A percentile compares a stretch with the other conserved stretches of the same genome.
phyloP scores from a whole-genome alignment of 225 moss, liverwort and hornwort species.

The Pseudisothecium myosuroides region DNA sequence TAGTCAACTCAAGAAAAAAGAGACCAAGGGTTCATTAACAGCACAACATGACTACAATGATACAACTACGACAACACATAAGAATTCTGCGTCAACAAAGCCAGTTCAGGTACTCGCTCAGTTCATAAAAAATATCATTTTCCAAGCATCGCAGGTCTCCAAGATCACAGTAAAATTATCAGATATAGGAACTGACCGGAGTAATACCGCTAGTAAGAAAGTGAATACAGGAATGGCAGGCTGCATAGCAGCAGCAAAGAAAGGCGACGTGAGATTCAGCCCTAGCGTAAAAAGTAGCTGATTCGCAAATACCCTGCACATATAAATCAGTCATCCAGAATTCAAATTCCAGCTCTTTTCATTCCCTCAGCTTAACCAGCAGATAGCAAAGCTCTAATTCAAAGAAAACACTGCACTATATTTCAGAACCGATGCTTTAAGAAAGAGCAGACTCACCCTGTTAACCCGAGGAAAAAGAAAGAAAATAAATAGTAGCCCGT shows the following conservation, averaged over 20 bases:
- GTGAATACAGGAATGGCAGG: conserved; percentile 87
- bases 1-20: background rate
- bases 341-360: background rate
- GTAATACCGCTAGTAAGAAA: conserved; percentile 59
- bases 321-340: background rate
- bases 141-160: background rate
- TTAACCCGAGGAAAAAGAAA: conserved; percentile 72
- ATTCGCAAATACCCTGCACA: conserved; percentile 74
- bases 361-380: background rate
- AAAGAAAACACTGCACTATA: background rate
- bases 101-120: background rate
- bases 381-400: background rate
- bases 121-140: background rate
- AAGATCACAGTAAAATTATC: background rate
- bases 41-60: background rate
- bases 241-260: conserved; percentile 74
- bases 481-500: conserved; percentile 32
- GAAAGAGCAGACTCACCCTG: conserved; percentile 46
- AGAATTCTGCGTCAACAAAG: background rate
- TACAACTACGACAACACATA: background rate
- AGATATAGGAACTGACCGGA: conserved; percentile 48
- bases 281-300: conserved; percentile 88
- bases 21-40: background rate
- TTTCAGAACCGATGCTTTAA: background rate
- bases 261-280: conserved; percentile 69